Base-by-base conservation (phyloP, 352 stramenopile species). In the Pythium chondricola region DNA sequence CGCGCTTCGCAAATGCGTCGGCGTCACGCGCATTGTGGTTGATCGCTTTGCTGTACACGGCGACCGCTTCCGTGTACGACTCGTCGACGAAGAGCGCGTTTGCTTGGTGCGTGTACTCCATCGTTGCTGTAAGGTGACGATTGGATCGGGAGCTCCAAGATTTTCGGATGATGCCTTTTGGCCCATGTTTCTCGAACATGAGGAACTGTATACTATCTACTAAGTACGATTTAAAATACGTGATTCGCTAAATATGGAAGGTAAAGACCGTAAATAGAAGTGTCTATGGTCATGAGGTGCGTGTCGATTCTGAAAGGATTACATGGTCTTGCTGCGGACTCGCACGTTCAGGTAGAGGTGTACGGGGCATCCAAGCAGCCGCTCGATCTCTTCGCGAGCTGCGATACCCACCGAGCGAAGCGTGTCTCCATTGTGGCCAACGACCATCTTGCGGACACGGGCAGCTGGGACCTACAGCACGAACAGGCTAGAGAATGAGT, bases 71-170 rank as follows among this genome's bases (percentile, higher is more conserved):
- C 2, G 67, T 63, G 60, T 88, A 95, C 30, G 68, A 56, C 64
- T 93, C 81, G 53, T 95, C 83, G 49, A 93, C 80, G 42, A 91
- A 95, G 33, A 84, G 58, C 46, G 78, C 78, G 63, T 93, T 95
- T 25, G 58, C 84, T 31, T 82, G 46, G 56, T 77, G 66, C 67
- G 74, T 75, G 49, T 74, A 73, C 62, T 91, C 79, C 79, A 90
- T 90, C 16, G 45, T 48, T 27, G 26, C 31, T 30, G 36, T 38
- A n/a, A n/a, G n/a, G n/a, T n/a, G n/a, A n/a, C n/a, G n/a, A n/a
- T n/a, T n/a, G n/a, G n/a, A n/a, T n/a, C n/a, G n/a, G n/a, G n/a
- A n/a, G n/a, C n/a, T n/a, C n/a, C n/a, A n/a, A n/a, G n/a, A n/a
- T n/a, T n/a, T n/a, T n/a, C n/a, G n/a, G n/a, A n/a, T n/a, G n/a